Evolutionary conservation across 1,139 yeast genomes (phyloP), one percentile per base, ranked within the genome.

Genomic region (Lodderomyces parapsilosis): DNA sequence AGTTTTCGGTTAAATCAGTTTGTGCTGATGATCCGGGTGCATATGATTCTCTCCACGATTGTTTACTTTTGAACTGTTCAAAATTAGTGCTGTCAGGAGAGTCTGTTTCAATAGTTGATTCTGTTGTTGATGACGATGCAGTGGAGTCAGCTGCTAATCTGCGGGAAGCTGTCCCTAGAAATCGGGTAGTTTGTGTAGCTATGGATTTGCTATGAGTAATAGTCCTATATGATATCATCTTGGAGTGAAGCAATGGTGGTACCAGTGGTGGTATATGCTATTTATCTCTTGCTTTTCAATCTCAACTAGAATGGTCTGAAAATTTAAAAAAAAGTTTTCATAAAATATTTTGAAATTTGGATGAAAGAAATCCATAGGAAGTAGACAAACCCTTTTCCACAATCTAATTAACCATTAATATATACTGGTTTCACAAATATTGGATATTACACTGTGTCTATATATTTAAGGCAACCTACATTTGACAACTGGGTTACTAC

Each of bases 21-120:
- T 41, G 46, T 6, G 27, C 18, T 10, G 49, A 43, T 9, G 58
- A 62, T 11, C 85, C 84, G 0, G 59, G 63, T 34, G 45, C 41
- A 19, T 40, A 40, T 24, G 39, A 50, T 14, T 42, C 46, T n/a
- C 58, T 49, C 73, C 72, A 66, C 24, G 63, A 49, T 27, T 50
- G 54, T 8, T 51, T 50, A 41, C 64, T 54, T 14, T 38, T 42
- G 10, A 33, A n/a, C 25, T 41, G 40, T 2, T 38, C 31, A 8
- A 38, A 13, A 14, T 25, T 23, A 14, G 37, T 24, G 8, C 40
- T 19, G 4, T 39, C 33, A 24, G 28, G 23, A 8, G 39, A 24
- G 24, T 15, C 28, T 22, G 13, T 10, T 17, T 20, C 23, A 20
- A 8, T 20, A 20, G n/a, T n/a, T n/a, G n/a, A n/a, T n/a, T n/a